These are phyloP conservation scores for Stagonosporopsis cucurbitacearum DNA, from an alignment of 2,329 filamentous ascomycete genomes.

Conservation along the genomic window DNA sequence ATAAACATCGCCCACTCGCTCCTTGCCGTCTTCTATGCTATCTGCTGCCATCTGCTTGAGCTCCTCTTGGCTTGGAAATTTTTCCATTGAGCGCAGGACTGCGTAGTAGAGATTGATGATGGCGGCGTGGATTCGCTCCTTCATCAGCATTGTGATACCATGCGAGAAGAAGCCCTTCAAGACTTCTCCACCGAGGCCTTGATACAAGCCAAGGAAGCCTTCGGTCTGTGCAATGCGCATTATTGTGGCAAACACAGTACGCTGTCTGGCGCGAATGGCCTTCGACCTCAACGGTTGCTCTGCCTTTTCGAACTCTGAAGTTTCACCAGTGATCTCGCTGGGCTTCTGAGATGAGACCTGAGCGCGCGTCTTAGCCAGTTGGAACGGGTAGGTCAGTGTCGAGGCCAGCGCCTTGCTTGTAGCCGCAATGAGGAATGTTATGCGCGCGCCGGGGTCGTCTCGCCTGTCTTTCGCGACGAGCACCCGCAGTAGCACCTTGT, in stretches of 20 bases:
- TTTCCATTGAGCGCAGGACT: slow-evolving; percentile 57
- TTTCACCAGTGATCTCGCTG: slow-evolving; percentile 33
- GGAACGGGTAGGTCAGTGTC: slow-evolving; percentile 82
- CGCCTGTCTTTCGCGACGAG: slow-evolving; percentile 62
- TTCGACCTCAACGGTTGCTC: slow-evolving; percentile 26
- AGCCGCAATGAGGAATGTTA: slow-evolving; percentile 73
- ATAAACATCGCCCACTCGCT: slow-evolving; percentile 29
- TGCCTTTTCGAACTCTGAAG: slow-evolving; percentile 37
- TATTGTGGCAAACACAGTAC: slow-evolving; percentile 69
- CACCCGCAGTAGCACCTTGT: slow-evolving; percentile 70
- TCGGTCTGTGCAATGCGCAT: slow-evolving; percentile 65
- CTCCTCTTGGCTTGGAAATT: slow-evolving; percentile 51
- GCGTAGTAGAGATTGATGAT: slow-evolving; percentile 76
- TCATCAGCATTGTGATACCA: slow-evolving; percentile 85
- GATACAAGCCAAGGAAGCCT: slow-evolving; percentile 73
- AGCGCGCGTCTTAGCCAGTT: slow-evolving; percentile 79
- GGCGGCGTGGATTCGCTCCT: slow-evolving; percentile 75
- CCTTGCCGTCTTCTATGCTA: slow-evolving; percentile 42
- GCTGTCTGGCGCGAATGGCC: slow-evolving; percentile 38
- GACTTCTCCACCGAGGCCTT: slow-evolving; percentile 77
- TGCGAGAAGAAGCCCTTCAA: slow-evolving; percentile 85
- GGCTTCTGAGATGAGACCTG: slow-evolving; percentile 64
- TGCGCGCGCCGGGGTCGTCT: slow-evolving; percentile 58
- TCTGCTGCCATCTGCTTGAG: slow-evolving; percentile 42
- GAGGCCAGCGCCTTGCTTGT: slow-evolving; percentile 80